Evolutionary conservation across 257 asterid genomes (phyloP).

Genomic region (Jasminum sambac): DNA sequence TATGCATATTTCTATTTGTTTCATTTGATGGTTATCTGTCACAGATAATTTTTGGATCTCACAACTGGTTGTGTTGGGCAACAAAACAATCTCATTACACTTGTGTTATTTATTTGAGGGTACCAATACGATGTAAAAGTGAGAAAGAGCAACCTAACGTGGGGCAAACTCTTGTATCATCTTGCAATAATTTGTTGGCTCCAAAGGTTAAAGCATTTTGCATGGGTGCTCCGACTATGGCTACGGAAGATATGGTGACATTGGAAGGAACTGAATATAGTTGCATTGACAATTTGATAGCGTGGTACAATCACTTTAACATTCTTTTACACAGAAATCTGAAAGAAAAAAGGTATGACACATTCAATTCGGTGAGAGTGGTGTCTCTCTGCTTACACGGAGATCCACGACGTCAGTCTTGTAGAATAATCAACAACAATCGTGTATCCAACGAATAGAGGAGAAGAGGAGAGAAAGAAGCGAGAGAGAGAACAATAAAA

Average conservation of each 20-base stretch:
- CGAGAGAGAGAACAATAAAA: too few species aligned
- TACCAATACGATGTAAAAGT: conserved; percentile 35
- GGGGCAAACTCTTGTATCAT: conserved; percentile 35
- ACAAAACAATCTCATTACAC: too few species aligned
- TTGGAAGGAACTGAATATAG: conserved; percentile 6
- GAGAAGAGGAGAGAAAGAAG: too few species aligned
- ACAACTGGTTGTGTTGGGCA: too few species aligned
- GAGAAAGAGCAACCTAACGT: conserved; percentile 40
- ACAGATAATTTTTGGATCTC: background rate
- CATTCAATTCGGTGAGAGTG: conserved; percentile 46
- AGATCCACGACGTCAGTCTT: conserved; percentile 48
- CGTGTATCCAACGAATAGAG: too few species aligned
- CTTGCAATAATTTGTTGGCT: conserved; percentile 40
- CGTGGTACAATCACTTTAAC: conserved; percentile 46
- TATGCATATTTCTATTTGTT: background rate
- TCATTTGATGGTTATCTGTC: too few species aligned
- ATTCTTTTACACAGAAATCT: conserved; percentile 47
- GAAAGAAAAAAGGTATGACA: conserved; percentile 46
- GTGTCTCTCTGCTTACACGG: conserved; percentile 48
- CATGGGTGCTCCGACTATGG: conserved; percentile 23
- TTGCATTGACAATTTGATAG: conserved; percentile 22
- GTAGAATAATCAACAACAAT: too few species aligned
- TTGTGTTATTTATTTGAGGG: conserved; percentile 19
- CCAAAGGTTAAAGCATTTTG: conserved; percentile 42
- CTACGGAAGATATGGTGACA: conserved; percentile 20